These are phyloP conservation scores for Chernovozyma sophiae-reginae DNA, from an alignment of 1,139 yeast species.

Conservation along the genomic window DNA sequence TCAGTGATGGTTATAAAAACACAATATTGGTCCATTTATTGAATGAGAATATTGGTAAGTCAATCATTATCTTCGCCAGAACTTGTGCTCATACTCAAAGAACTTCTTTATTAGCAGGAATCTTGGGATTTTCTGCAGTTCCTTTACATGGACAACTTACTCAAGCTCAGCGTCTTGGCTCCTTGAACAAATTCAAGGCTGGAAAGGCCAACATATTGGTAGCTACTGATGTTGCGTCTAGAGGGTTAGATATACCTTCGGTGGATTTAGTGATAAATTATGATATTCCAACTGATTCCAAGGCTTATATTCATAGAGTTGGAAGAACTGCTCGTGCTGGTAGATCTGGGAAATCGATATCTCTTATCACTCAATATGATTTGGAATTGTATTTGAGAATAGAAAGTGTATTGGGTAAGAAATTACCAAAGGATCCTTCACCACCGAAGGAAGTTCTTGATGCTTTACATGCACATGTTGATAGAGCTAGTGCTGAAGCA, in stretches of 20 bases:
- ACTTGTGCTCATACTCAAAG: constrained; percentile 96
- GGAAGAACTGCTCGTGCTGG: constrained; percentile 99
- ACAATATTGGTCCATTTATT: constrained; percentile 78
- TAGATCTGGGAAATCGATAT: constrained; percentile 85
- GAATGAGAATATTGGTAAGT: constrained; percentile 82
- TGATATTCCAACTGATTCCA: constrained; percentile 97
- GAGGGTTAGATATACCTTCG: constrained; percentile 94
- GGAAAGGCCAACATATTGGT: constrained; percentile 79
- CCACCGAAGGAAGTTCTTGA: constrained; percentile 76
- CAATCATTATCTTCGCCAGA: constrained; percentile 84
- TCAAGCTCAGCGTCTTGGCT: constrained; percentile 89
- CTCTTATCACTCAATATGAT: constrained; percentile 93
- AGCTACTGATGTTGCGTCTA: constrained; percentile 97
- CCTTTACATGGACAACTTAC: constrained; percentile 94
- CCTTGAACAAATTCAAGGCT: constrained; percentile 85
- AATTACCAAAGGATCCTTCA: constrained; percentile 71
- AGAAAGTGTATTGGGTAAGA: constrained; percentile 79
- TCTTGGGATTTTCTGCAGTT: constrained; percentile 82
- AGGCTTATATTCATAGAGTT: constrained; percentile 94
- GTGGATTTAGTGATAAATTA: constrained; percentile 92
- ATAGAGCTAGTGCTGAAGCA: constrained; percentile 89
- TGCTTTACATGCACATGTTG: constrained; percentile 81
- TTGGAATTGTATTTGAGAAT: constrained; percentile 82
- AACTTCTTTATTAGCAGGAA: constrained; percentile 74
- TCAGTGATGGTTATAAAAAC: constrained; percentile 89